phyloP scores from a whole-genome alignment of 179 eudicot species.

The Spinacia oleracea region DNA sequence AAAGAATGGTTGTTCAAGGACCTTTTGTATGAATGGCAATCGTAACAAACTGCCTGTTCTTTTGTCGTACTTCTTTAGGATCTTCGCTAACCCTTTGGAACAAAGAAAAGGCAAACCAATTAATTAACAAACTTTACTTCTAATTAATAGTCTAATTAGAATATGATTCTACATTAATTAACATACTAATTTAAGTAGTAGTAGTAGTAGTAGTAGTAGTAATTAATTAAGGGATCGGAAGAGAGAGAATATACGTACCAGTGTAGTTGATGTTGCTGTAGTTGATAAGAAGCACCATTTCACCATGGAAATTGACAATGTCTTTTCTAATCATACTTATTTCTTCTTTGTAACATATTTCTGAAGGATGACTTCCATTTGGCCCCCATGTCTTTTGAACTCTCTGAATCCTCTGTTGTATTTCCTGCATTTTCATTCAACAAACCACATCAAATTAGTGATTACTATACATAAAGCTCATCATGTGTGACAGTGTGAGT shows the following conservation, averaged over 20 bases:
- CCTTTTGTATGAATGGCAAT: conserved; percentile 65
- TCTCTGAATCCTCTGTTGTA: conserved; percentile 61
- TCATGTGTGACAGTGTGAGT: no score
- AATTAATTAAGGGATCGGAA: no score
- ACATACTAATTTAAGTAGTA: not conserved
- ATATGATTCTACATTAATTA: conserved; percentile 23
- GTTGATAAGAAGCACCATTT: conserved; percentile 83
- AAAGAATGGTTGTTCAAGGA: conserved; percentile 72
- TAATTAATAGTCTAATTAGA: not conserved
- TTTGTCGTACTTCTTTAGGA: conserved; percentile 87
- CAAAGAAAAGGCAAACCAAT: not conserved
- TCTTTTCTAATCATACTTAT: conserved; percentile 61
- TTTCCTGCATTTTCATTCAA: conserved; percentile 55
- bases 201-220: no score
- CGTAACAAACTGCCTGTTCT: conserved; percentile 67
- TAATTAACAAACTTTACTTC: no score
- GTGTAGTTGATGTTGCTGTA: conserved; percentile 87
- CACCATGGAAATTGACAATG: conserved; percentile 83
- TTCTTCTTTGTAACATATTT: conserved; percentile 48
- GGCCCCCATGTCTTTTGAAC: conserved; percentile 52
- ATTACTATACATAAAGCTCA: no score
- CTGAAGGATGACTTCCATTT: conserved; percentile 47
- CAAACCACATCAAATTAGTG: no score
- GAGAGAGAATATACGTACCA: conserved; percentile 57
- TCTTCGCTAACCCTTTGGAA: conserved; percentile 69